Conservation (phyloP, 2,329 filamentous ascomycete species). For the Neopestalotiopsis sp. region DNA sequence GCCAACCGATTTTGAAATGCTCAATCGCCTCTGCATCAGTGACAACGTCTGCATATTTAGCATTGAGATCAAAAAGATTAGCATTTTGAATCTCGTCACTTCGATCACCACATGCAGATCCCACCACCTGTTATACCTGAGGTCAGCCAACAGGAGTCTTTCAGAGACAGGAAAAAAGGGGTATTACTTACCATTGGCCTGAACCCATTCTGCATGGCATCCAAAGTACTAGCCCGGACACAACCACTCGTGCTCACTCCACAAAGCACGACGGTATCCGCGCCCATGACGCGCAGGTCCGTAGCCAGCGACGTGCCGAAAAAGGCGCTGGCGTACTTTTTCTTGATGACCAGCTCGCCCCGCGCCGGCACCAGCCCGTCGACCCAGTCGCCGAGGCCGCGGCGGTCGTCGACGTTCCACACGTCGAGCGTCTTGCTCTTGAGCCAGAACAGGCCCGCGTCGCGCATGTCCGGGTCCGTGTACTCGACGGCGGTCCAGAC, state of each 20-base stretch:
- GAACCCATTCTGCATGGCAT: slow-evolving; percentile 50
- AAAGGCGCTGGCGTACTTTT: slow-evolving; percentile 51
- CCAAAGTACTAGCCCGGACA: slow-evolving; percentile 49
- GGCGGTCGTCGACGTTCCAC: slow-evolving; percentile 45
- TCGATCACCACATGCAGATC: slow-evolving; percentile 51
- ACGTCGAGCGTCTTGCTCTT: slow-evolving; percentile 49
- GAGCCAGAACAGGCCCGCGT: slow-evolving; percentile 48
- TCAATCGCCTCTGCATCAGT: slow-evolving; percentile 45
- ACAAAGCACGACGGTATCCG: slow-evolving; percentile 52
- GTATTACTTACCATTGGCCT: slow-evolving; percentile 53
- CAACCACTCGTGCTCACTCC: slow-evolving; percentile 54
- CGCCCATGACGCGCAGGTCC: slow-evolving; percentile 41
- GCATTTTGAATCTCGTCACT: slow-evolving; percentile 48
- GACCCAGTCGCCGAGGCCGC: slow-evolving; percentile 45
- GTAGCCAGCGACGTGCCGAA: slow-evolving; percentile 50
- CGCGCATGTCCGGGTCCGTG: slow-evolving; percentile 47
- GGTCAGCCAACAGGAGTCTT: no score
- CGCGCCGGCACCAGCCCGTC: slow-evolving; percentile 42
- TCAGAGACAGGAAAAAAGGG: no score
- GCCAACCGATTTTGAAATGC: slow-evolving; percentile 44
- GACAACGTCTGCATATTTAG: slow-evolving; percentile 53
- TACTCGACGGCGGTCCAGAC: slow-evolving; percentile 52
- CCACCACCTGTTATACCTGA: no score
- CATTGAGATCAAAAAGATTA: slow-evolving; percentile 51
- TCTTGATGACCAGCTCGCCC: slow-evolving; percentile 43